Conservation (phyloP, 208 protist species). For the Trypanosoma cruzi region DNA sequence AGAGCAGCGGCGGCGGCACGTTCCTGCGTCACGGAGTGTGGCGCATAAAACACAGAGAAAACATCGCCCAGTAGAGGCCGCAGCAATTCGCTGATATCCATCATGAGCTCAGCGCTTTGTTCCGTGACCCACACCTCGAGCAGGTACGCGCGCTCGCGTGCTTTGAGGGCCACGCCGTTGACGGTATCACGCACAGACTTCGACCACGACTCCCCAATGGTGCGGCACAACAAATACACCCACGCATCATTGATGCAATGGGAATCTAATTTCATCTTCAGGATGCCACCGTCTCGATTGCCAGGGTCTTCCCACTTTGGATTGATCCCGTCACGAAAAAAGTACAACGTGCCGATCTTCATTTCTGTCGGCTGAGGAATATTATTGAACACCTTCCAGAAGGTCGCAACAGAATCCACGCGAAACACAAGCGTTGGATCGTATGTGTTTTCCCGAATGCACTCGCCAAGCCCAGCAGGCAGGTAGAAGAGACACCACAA, state of each 20-base stretch:
- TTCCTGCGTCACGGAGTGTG: slow-evolving; percentile 68
- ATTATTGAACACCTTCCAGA: slow-evolving; percentile 95
- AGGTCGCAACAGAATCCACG: slow-evolving; percentile 79
- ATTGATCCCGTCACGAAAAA: slow-evolving; percentile 96
- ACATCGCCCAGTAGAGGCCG: slow-evolving; percentile 51
- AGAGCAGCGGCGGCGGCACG: slow-evolving; percentile 44
- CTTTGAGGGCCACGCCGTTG: slow-evolving; percentile 84
- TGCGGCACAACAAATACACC: slow-evolving; percentile 78
- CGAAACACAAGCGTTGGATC: slow-evolving; percentile 82
- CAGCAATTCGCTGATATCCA: slow-evolving; percentile 67
- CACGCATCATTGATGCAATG: slow-evolving; percentile 72
- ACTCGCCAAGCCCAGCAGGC: slow-evolving; percentile 45
- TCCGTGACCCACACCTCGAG: slow-evolving; percentile 87
- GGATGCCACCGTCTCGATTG: slow-evolving; percentile 91
- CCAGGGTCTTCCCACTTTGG: slow-evolving; percentile 95
- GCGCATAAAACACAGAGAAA: slow-evolving; percentile 56
- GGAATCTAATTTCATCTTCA: slow-evolving; percentile 48
- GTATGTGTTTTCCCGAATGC: slow-evolving; percentile 76
- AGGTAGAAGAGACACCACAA: slow-evolving; percentile 88
- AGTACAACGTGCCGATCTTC: slow-evolving; percentile 87
- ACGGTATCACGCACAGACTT: slow-evolving; percentile 64
- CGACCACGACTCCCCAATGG: slow-evolving; percentile 85
- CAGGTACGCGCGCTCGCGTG: slow-evolving; percentile 67
- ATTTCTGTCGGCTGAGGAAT: slow-evolving; percentile 81
- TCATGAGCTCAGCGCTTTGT: slow-evolving; percentile 55